Evolutionary conservation across 2,329 filamentous ascomycete species (phyloP), one percentile per base, ranked within the genome.

Genomic region (Apiospora kogelbergensis): DNA sequence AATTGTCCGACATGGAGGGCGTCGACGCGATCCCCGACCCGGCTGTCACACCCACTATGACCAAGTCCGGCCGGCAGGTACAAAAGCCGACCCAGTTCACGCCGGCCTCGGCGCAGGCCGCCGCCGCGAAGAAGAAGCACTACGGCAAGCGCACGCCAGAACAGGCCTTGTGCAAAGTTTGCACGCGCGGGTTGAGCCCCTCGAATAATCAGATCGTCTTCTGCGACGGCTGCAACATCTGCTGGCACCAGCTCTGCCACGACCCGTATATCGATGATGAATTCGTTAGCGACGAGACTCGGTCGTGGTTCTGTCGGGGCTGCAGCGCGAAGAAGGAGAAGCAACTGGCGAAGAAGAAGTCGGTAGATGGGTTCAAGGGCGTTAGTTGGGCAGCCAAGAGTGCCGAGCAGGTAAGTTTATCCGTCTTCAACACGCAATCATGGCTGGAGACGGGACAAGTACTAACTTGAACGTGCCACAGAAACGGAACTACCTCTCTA

Each of bases 221-320:
- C 79, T 97, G 93, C 81, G 92, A 95, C 79, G 90, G 90, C 20
- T 97, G 93, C 82, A 93, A 93, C 77, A 84, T 85, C 40, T 88
- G 90, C 53, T 97, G 93, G 87, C 93, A 97, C 79, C 92, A 94
- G 78, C 88, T 89, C 74, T 97, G 93, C 76, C 93, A 97, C 78
- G 87, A 92, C 69, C 93, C 93, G 1, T 86, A 87, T 10, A 93
- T 97, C 70, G 85, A 86, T n/a, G 87, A 91, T 71, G 88, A 90
- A 22, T 88, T 91, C 24, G 87, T 95, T 63, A 85, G 85, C 44
- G 86, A 93, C 70, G 84, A 89, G 71, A 87, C 88, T 71, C 88
- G 88, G 70, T 88, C 90, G 72, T 96, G 93, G 93, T 88, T 89
- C 75, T 96, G 93, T 75, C 81, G 81, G 7, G 83, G 86, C 37